Evolutionary conservation across 768 basidiomycete species (phyloP), one percentile per base, ranked within the genome.

Genomic region (Naganishia kalamii): DNA sequence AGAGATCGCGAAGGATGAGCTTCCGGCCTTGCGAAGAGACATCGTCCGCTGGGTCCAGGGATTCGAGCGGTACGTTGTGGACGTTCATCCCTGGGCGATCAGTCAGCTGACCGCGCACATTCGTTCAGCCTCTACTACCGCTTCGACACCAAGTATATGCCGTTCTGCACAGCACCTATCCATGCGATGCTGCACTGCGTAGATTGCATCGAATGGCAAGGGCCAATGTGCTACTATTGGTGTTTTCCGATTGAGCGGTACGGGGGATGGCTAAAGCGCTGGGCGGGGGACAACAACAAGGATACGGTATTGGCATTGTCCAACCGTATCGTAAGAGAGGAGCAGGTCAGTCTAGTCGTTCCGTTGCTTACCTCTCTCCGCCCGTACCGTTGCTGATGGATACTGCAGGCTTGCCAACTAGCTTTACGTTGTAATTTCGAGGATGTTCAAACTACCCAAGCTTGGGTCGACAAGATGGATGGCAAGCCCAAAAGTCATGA

Each of bases 391-490:
- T n/a, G 12, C 48, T 40, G 37, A 8, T 8, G 10, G 6, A n/a
- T 23, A 12, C n/a, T 49, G 37, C 17, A 49, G 48, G 48, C 48
- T 27, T 23, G 21, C n/a, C 48, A 49, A 27, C 19, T 49, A 12
- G n/a, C 48, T 23, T 13, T 49, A 27, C 13, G n/a, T 17, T 49
- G 48, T 27, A 12, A 49, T 13, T 49, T 23, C 27, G 13, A 49
- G 12, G 48, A 49, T 4, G 48, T 27, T 23, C 21, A n/a, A 23
- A 27, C 12, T n/a, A 27, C 27, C 25, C 48, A 49, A 27, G 21
- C n/a, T 13, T 49, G 48, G 48, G 48, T 49, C 27, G 48, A 49
- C 27, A 49, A 49, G 27, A 49, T 49, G 48, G 48, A 49, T 49
- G 48, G 48, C n/a, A 25, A 49, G 27, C 25, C 48, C 13, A 27